A percentile compares a stretch with the other conserved stretches of the same genome.
These are phyloP conservation scores for Cryptococcus sp. DNA, from an alignment of 1,284 basidiomycete genomes.

Conservation along the genomic window DNA sequence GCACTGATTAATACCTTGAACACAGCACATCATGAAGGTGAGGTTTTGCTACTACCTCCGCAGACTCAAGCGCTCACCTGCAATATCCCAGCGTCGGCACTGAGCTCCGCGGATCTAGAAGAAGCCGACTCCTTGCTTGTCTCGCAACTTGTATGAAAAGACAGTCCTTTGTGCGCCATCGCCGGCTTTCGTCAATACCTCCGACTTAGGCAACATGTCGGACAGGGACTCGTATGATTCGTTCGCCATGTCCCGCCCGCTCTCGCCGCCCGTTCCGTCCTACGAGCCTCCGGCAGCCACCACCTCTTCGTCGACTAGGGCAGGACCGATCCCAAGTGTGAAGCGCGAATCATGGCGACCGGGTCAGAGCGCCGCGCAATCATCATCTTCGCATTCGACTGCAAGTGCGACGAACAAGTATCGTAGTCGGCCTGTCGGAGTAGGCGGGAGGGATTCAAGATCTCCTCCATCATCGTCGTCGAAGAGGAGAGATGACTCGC, in stretches of 20 bases:
- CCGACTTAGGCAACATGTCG: not conserved
- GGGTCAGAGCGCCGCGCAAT: conserved; percentile 7
- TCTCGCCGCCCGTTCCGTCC: conserved; percentile 17
- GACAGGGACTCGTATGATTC: conserved; percentile 1
- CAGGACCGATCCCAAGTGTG: conserved; percentile 9
- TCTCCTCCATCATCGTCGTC: not conserved
- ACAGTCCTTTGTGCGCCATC: too few species aligned
- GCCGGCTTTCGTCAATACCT: too few species aligned
- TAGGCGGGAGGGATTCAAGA: not conserved
- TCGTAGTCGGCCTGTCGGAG: conserved; percentile 1
- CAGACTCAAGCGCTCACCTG: too few species aligned
- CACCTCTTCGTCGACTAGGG: conserved; percentile 1
- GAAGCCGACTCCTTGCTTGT: too few species aligned
- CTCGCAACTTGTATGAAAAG: too few species aligned
- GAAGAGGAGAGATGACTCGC: not conserved
- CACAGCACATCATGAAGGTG: too few species aligned
- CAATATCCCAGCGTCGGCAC: too few species aligned
- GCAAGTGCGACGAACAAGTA: conserved; percentile 3
- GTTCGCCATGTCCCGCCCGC: conserved; percentile 8
- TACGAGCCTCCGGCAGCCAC: conserved; percentile 14
- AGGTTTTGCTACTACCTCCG: too few species aligned
- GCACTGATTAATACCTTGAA: too few species aligned
- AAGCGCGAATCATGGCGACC: conserved; percentile 36
- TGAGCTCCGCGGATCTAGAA: too few species aligned
- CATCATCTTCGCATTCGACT: not conserved